Base-by-base conservation (phyloP, 2,329 filamentous ascomycete species). In the Arthroderma sp. region DNA sequence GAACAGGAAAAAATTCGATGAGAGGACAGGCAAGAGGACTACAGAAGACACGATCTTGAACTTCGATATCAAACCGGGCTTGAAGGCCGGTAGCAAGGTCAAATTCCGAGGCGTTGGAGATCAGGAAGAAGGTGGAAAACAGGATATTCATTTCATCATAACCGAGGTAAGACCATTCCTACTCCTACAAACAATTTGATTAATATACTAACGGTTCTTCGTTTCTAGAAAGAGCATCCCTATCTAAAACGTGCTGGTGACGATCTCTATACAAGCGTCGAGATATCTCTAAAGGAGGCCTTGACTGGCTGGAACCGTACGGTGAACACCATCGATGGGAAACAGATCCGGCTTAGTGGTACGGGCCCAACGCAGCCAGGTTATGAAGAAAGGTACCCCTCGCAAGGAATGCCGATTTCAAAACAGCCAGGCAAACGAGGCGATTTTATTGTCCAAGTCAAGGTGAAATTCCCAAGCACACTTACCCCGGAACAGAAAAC, bases 61-160 rank as follows among this genome's bases (percentile, higher is more conserved):
- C 59, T 89, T 96, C 43, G 86, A 87, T 39, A 94, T 98, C 68
- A 96, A 95, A 69, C 81, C 86, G 4, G 91, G 91, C 47, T 69
- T 96, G 65, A 95, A 96, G 69, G 88, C 93, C 55, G 91, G 91
- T 29, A 94, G 85, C 58, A 98, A 96, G 73, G 94, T 98, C 66
- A 95, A 95, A 67, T 98, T 94, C 61, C 85, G 84, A 59, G 87
- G 89, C 36, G 88, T 98, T n/a, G 91, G 91, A 7, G 91, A 98
- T 64, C 88, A 96, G 62, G 87, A 94, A 49, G 91, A 96, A 59
- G 91, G 91, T 36, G 89, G 89, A 9, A 85, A 87, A 47, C 91
- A 98, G 63, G 91, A 98, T 64, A 66, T 98, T 43, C 88, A 95
- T 62, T 94, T 98, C 57, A 82, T 98, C 47, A 77, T 98, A 22